A percentile compares a stretch with the other conserved stretches of the same genome.
Evolutionary conservation across 768 basidiomycete genomes (phyloP).

Genomic region (Psilocybe cyanescens): DNA sequence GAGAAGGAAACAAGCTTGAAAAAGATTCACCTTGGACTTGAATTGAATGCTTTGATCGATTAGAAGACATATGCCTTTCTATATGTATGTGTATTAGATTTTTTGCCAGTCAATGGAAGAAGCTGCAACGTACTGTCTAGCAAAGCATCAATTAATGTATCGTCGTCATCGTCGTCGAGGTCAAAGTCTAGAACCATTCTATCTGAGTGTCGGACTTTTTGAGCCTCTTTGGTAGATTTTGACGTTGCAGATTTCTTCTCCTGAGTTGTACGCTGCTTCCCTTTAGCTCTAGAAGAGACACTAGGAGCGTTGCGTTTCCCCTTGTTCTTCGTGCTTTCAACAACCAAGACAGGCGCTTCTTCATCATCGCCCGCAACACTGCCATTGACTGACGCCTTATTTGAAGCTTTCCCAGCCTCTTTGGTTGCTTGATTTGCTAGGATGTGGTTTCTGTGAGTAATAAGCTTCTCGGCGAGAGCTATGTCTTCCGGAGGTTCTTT

Average conservation of each 20-base stretch:
- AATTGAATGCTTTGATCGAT: conserved; percentile 10
- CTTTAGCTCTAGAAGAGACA: conserved; percentile 25
- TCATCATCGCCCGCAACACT: conserved; percentile 29
- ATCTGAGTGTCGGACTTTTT: conserved; percentile 18
- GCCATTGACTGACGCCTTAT: conserved; percentile 22
- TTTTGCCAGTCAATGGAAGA: background rate
- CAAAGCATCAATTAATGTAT: conserved; percentile 26
- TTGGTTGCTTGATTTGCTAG: conserved; percentile 28
- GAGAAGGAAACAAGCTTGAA: conserved; percentile 17
- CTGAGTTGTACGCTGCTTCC: conserved; percentile 25
- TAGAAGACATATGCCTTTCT: conserved; percentile 14
- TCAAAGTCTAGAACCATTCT: conserved; percentile 19
- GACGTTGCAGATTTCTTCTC: conserved; percentile 22
- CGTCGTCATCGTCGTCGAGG: conserved; percentile 25
- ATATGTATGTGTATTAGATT: background rate
- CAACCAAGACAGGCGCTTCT: conserved; percentile 2
- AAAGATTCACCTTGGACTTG: conserved; percentile 23
- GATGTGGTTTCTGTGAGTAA: conserved; percentile 42
- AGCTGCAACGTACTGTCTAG: conserved; percentile 20
- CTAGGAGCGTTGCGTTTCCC: conserved; percentile 21
- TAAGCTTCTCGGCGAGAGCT: conserved; percentile 38
- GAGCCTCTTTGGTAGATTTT: conserved; percentile 1
- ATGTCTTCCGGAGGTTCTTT: conserved; percentile 49
- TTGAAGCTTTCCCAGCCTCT: conserved; percentile 20
- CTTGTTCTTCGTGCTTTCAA: conserved; percentile 25